These are phyloP conservation scores for Aegilops tauschii DNA, from an alignment of 176 grass and related monocot species.

Conservation along the genomic window DNA sequence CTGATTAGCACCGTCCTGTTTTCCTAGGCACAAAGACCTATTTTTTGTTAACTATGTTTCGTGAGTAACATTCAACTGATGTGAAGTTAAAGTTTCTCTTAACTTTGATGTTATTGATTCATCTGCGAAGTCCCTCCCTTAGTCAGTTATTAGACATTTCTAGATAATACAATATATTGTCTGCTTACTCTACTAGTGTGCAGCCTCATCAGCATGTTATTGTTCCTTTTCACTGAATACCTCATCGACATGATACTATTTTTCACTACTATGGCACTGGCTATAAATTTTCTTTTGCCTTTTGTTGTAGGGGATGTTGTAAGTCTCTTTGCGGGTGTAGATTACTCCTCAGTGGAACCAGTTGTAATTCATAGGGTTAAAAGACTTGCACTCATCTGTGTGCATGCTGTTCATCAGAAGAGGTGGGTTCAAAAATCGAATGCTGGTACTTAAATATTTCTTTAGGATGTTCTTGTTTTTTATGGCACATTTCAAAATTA, in stretches of 20 bases:
- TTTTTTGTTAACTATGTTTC: background rate
- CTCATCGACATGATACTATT: conserved; percentile 11
- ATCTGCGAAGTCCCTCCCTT: background rate
- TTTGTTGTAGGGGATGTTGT: conserved; percentile 65
- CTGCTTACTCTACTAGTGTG: conserved; percentile 1
- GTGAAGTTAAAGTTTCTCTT: conserved; percentile 1
- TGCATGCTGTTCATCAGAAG: conserved; percentile 71
- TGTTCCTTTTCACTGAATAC: background rate
- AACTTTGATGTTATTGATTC: conserved; percentile 13
- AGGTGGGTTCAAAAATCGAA: conserved; percentile 42
- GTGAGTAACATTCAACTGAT: background rate
- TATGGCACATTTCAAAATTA: background rate
- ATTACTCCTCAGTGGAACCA: conserved; percentile 51
- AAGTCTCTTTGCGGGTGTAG: conserved; percentile 63
- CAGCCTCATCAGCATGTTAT: conserved; percentile 1
- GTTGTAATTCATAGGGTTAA: conserved; percentile 68
- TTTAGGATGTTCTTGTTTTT: conserved; percentile 10
- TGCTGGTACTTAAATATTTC: conserved; percentile 1
- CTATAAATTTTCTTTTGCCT: background rate
- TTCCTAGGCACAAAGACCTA: background rate
- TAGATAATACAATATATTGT: conserved; percentile 14
- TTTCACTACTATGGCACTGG: conserved; percentile 6
- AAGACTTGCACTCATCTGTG: conserved; percentile 70
- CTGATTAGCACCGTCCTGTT: background rate
- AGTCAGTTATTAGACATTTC: conserved; percentile 1